Base-by-base conservation (phyloP, 176 grass and related monocot genomes). In the Triticum urartu region DNA sequence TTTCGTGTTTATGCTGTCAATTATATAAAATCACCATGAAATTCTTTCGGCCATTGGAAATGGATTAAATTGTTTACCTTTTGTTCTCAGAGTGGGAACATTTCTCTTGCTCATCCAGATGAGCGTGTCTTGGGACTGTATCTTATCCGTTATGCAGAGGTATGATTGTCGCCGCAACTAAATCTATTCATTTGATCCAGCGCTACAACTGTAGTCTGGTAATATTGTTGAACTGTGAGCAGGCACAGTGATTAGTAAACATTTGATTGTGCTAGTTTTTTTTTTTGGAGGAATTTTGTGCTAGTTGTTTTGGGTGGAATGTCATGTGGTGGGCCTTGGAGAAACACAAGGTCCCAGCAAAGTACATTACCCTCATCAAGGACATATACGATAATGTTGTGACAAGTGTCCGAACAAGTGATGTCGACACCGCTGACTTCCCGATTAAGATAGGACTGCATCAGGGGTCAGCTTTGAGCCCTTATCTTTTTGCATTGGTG, bases 141-240 rank as follows among this genome's bases (percentile, higher is more conserved):
- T 91, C 88, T 99, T 26, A 94, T 99, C 77, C 94, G 90, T 64
- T 99, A 95, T 85, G 94, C 94, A 43, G 96, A 98, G 92, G 96
- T 93, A 90, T 42, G 3, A 59, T 80, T 68, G 13, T 32, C 15
- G 74, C 63, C 43, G 56, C 12, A 74, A 59, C 47, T 63, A 76
- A 67, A 36, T 75, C 52, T 73, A 34, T 69, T 64, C 15, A 52
- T 38, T 7, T 22, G 72, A 14, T 72, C 50, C 2, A 47, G 33
- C 15, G 50, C 50, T 17, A 54, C 50, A 75, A 47, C 4, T 14
- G 11, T 64, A 64, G n/a, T 34, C 35, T 20, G 26, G 26, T 5
- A 5, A 5, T 76, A 21, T 64, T 40, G 17, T 66, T 61, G 14
- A 68, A 26, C 62, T 43, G 17, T 54, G 21, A 81, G 9, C 17